Conservation (phyloP, 768 basidiomycete genomes). For the Chalciporus piperatus region DNA sequence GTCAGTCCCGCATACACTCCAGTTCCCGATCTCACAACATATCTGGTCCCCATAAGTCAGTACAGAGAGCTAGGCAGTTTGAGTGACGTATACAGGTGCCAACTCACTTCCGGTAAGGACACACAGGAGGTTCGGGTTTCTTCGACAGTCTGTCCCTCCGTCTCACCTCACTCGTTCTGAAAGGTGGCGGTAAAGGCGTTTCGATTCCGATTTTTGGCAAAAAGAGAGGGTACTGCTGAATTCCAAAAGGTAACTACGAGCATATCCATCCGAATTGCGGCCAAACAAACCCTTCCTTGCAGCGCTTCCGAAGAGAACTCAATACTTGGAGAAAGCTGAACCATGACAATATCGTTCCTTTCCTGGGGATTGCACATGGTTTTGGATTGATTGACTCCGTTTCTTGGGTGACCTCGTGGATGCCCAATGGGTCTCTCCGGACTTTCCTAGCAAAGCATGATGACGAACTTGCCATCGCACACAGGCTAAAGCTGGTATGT, state of each 20-base stretch:
- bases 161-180: neutral
- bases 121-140: neutral
- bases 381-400: conserved; percentile 21
- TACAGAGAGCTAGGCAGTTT: conserved; percentile 4
- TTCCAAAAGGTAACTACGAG: neutral
- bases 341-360: conserved; percentile 24
- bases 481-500: conserved; percentile 5
- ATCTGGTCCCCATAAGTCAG: neutral
- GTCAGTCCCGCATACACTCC: too few relatives aligned
- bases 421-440: conserved; percentile 25
- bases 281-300: neutral
- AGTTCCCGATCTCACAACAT: neutral
- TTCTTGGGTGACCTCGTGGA: conserved; percentile 30
- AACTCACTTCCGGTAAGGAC: neutral
- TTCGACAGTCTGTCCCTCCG: neutral
- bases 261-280: neutral
- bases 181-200: conserved; percentile 21
- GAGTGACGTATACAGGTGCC: conserved; percentile 14
- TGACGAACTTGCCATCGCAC: neutral
- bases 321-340: conserved; percentile 19
- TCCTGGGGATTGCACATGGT: conserved; percentile 21
- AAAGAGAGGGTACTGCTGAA: neutral
- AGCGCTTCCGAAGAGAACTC: conserved; percentile 22
- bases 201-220: conserved; percentile 7
- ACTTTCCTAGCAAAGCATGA: conserved; percentile 14